Percentiles rank a stretch among this genome's conserved stretches.
Evolutionary conservation across 495 filamentous ascomycete species (phyloP).

Genomic region (Chaetomium cochliodes): DNA sequence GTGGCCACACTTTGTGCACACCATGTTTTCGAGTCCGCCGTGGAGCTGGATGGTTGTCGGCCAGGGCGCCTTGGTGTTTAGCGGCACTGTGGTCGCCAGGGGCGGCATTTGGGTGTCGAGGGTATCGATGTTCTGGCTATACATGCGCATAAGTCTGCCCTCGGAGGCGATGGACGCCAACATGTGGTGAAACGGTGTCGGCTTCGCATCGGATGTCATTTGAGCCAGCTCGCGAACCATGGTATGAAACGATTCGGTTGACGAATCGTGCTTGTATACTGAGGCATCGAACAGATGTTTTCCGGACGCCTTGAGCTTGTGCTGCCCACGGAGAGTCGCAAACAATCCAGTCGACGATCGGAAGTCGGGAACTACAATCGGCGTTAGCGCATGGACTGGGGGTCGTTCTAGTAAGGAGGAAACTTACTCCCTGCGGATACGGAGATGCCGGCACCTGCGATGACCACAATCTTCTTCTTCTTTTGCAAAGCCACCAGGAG

Average conservation of each 20-base stretch:
- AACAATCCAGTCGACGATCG: slow-evolving; percentile 88
- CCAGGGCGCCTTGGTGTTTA: slow-evolving; percentile 78
- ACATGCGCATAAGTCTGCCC: slow-evolving; percentile 84
- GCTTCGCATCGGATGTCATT: slow-evolving; percentile 68
- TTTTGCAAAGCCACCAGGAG: slow-evolving; percentile 75
- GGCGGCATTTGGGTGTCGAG: slow-evolving; percentile 84
- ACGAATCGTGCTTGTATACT: slow-evolving; percentile 85
- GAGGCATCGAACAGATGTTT: slow-evolving; percentile 97
- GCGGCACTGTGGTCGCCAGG: slow-evolving; percentile 71
- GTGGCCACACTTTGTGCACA: slow-evolving; percentile 86
- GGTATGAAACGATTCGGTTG: slow-evolving; percentile 86
- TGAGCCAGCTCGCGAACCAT: slow-evolving; percentile 89
- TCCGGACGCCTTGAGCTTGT: slow-evolving; percentile 88
- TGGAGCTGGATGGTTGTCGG: slow-evolving; percentile 91
- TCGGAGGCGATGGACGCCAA: slow-evolving; percentile 87
- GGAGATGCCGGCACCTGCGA: slow-evolving; percentile 95
- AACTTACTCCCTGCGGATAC: slow-evolving; percentile 90
- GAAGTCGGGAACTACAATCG: slow-evolving; percentile 81
- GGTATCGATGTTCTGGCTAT: slow-evolving; percentile 94
- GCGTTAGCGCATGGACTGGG: slow-evolving; percentile 30
- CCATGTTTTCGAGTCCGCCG: slow-evolving; percentile 91
- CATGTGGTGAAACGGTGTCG: slow-evolving; percentile 91
- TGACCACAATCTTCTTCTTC: slow-evolving; percentile 92
- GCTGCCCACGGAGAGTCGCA: slow-evolving; percentile 72
- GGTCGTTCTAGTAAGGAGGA: slow-evolving; percentile 2